phyloP scores from a whole-genome alignment of 441 rosid species.

The Rhodomyrtus psidioides region DNA sequence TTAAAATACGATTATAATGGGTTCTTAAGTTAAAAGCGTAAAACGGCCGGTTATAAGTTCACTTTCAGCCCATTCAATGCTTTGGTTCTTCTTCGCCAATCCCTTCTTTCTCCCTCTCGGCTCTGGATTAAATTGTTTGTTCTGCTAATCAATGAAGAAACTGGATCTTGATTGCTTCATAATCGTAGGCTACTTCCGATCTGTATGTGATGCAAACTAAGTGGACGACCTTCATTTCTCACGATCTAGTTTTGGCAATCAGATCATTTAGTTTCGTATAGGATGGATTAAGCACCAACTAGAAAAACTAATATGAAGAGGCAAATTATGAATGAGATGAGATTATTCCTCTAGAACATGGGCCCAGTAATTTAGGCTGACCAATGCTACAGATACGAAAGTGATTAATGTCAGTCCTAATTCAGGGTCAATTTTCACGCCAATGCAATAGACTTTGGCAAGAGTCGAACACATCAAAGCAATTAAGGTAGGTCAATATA shows the following conservation, averaged over 20 bases:
- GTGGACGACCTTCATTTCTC: not conserved
- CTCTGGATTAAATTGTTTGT: not conserved
- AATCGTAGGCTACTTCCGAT: rapidly evolving
- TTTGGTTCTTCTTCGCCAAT: too few relatives aligned
- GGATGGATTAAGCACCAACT: not conserved
- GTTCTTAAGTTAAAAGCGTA: too few relatives aligned
- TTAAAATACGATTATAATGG: too few relatives aligned
- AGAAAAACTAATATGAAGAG: not conserved
- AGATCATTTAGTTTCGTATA: not conserved
- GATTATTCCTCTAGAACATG: not conserved
- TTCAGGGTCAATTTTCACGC: not conserved
- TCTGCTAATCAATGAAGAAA: not conserved
- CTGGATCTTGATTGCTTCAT: not conserved
- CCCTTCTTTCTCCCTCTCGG: too few relatives aligned
- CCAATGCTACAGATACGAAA: not conserved
- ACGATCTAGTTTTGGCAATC: not conserved
- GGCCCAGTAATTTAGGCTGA: not conserved
- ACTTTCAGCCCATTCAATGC: too few relatives aligned
- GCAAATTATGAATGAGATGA: not conserved
- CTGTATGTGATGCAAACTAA: not conserved
- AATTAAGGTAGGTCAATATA: not conserved
- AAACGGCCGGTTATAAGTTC: too few relatives aligned
- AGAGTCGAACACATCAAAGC: not conserved
- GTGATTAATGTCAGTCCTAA: not conserved
- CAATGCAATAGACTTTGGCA: not conserved